phyloP scores from a whole-genome alignment of 2,329 filamentous ascomycete genomes.

The Pseudocercospora fuligena region DNA sequence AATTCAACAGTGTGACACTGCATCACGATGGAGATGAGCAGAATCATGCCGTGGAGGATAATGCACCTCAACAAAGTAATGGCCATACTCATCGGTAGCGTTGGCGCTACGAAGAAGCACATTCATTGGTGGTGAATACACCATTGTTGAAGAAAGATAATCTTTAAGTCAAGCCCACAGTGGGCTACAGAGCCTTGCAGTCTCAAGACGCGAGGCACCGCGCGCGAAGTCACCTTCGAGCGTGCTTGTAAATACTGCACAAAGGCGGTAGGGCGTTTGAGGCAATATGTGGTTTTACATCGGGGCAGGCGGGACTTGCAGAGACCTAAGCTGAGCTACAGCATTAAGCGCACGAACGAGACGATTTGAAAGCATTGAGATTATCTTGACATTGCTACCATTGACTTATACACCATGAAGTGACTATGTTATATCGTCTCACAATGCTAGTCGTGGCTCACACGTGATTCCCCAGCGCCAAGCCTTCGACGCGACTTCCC shows the following conservation, averaged over 20 bases:
- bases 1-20: constrained; percentile 97
- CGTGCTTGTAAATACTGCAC: constrained; percentile 30
- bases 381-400: background rate
- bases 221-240: background rate
- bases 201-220: background rate
- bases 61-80: constrained; percentile 22
- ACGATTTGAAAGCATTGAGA: background rate
- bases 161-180: background rate
- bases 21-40: constrained; percentile 87
- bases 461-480: background rate
- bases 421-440: background rate
- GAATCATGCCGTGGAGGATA: constrained; percentile 15
- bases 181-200: background rate
- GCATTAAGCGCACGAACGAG: background rate
- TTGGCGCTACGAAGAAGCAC: constrained; percentile 14
- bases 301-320: background rate
- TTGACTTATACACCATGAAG: background rate
- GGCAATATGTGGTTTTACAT: background rate
- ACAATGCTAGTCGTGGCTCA: background rate
- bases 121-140: background rate
- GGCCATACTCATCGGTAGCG: constrained; percentile 30
- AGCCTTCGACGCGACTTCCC: constrained; percentile 17
- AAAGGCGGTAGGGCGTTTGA: constrained; percentile 18
- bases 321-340: constrained; percentile 2
- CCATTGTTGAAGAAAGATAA: background rate